These are phyloP conservation scores for Xylona heveae DNA, from an alignment of 495 filamentous ascomycete genomes.

Conservation along the genomic window DNA sequence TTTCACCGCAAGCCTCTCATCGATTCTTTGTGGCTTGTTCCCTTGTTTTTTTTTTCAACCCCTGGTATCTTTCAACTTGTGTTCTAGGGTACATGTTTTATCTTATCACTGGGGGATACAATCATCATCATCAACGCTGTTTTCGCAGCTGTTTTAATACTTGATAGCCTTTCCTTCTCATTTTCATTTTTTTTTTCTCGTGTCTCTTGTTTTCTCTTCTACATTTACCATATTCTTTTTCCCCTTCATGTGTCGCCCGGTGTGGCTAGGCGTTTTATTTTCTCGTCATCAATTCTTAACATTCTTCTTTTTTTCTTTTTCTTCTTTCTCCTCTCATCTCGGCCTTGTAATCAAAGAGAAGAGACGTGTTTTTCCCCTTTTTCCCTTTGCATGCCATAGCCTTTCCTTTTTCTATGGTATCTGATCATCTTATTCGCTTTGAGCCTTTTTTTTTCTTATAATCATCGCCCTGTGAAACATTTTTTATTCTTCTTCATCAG, in stretches of 20 bases:
- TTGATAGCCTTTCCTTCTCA: too few relatives aligned
- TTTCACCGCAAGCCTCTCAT: too few relatives aligned
- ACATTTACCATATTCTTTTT: constrained; percentile 1
- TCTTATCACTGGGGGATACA: background rate
- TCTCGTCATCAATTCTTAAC: constrained; percentile 5
- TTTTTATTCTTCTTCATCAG: too few relatives aligned
- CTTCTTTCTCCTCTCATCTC: constrained; percentile 6
- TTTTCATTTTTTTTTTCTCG: too few relatives aligned
- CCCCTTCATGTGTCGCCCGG: constrained; percentile 2
- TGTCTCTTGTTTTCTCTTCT: background rate
- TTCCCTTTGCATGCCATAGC: background rate
- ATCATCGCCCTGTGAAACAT: constrained; percentile 5
- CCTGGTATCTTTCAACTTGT: background rate
- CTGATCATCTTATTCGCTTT: constrained; percentile 3
- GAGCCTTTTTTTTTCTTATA: constrained; percentile 5
- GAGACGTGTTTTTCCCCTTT: background rate
- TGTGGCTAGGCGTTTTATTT: constrained; percentile 4
- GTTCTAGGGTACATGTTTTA: background rate
- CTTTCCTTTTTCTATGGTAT: background rate
- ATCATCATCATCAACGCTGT: too few relatives aligned
- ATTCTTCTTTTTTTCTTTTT: constrained; percentile 7
- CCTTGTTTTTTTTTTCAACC: too few relatives aligned
- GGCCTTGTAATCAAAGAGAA: constrained; percentile 5
- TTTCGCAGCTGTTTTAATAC: too few relatives aligned
- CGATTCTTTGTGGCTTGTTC: too few relatives aligned